Conservation (phyloP, 179 eudicot species). For the Heliamphora pulchella region DNA sequence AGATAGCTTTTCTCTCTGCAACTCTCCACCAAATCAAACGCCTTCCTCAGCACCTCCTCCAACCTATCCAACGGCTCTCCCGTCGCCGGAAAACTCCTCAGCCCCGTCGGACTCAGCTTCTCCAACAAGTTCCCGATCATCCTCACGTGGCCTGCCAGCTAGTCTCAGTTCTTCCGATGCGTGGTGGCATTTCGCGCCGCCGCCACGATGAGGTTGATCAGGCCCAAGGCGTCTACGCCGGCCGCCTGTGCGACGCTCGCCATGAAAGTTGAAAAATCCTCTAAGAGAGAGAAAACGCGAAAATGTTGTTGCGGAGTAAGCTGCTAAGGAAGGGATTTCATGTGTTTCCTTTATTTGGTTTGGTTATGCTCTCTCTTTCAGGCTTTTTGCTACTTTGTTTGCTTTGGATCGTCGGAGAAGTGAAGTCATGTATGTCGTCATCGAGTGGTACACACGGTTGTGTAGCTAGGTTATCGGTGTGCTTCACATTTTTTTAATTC, state of each 20-base stretch:
- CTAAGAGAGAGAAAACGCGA: neutral
- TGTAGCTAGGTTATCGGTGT: too few relatives aligned
- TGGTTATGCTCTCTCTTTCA: too few relatives aligned
- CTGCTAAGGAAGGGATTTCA: too few relatives aligned
- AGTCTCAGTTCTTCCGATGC: slow-evolving; percentile 60
- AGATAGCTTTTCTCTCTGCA: slow-evolving; percentile 62
- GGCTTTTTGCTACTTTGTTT: too few relatives aligned
- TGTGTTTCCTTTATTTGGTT: neutral
- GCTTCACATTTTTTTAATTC: too few relatives aligned
- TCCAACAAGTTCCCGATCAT: slow-evolving; percentile 64
- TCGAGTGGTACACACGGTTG: too few relatives aligned
- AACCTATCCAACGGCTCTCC: slow-evolving; percentile 68
- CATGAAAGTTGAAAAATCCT: neutral
- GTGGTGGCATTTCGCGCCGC: slow-evolving; percentile 59
- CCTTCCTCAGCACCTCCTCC: slow-evolving; percentile 61
- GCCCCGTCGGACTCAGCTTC: slow-evolving; percentile 58
- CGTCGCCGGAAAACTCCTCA: slow-evolving; percentile 56
- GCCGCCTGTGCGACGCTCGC: slow-evolving; percentile 37
- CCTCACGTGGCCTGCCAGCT: slow-evolving; percentile 58
- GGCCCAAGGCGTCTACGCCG: slow-evolving; percentile 50
- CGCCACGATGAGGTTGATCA: slow-evolving; percentile 50
- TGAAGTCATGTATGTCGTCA: too few relatives aligned
- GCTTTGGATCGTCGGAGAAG: too few relatives aligned
- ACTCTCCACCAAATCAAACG: slow-evolving; percentile 51
- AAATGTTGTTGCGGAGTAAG: neutral